Evolutionary conservation across 2,329 filamentous ascomycete species (phyloP).

Genomic region (Cordyceps tenuipes): DNA sequence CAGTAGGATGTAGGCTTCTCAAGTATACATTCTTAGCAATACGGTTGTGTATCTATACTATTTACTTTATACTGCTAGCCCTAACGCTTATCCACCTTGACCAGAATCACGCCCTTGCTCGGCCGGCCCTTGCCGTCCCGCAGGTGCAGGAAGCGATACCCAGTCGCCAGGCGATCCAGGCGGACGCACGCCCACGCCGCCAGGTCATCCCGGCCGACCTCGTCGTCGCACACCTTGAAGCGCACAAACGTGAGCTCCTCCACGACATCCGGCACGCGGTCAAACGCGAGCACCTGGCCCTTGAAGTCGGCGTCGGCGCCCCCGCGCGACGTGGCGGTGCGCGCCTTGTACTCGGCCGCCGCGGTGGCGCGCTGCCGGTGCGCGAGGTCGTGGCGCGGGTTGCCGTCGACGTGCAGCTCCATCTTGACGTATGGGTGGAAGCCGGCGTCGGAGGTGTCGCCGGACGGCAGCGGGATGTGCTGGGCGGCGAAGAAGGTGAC

Average conservation of each 20-base stretch:
- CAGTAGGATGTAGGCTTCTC: neutral
- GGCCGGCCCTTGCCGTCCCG: slow-evolving; percentile 58
- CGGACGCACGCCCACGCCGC: slow-evolving; percentile 85
- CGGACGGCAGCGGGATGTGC: slow-evolving; percentile 56
- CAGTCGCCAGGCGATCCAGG: slow-evolving; percentile 68
- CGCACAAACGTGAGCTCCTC: slow-evolving; percentile 66
- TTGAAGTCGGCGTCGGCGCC: slow-evolving; percentile 57
- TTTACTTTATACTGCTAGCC: neutral
- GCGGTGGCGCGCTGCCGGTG: slow-evolving; percentile 19
- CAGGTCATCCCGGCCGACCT: slow-evolving; percentile 67
- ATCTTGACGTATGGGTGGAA: slow-evolving; percentile 78
- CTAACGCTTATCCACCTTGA: slow-evolving; percentile 60
- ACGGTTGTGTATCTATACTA: neutral
- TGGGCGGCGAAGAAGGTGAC: slow-evolving; percentile 73
- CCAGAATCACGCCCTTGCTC: slow-evolving; percentile 61
- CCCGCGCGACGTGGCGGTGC: slow-evolving; percentile 50
- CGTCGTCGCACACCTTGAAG: slow-evolving; percentile 83
- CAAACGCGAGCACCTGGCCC: slow-evolving; percentile 50
- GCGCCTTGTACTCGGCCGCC: slow-evolving; percentile 45
- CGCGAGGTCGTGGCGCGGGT: slow-evolving; percentile 27
- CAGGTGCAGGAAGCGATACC: slow-evolving; percentile 71
- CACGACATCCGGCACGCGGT: slow-evolving; percentile 46
- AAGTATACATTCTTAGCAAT: neutral
- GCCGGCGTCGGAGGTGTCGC: slow-evolving; percentile 40
- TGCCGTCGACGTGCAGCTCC: slow-evolving; percentile 73